Evolutionary conservation across 2,329 filamentous ascomycete species (phyloP), one percentile per base, ranked within the genome.

Genomic region (Grosmannia huntii): DNA sequence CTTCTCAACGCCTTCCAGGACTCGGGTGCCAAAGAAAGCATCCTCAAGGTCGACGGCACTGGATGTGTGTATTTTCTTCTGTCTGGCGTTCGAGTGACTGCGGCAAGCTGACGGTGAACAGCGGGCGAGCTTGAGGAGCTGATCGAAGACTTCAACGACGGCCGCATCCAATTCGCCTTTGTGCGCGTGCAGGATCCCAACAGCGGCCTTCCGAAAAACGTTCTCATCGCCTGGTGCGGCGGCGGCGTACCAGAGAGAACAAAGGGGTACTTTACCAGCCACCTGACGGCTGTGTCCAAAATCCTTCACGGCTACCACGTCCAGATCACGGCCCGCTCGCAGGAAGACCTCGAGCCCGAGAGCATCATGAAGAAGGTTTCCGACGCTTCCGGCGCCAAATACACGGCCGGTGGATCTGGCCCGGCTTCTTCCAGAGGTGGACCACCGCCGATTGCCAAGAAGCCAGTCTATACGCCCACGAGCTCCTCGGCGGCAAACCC

Each of bases 191-290:
- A 91, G 71, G 94, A 99, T 69, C 88, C 90, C 58, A 99, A 99
- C 72, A 89, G 87, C 3, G 76, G 76, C 25, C 82, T 99, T 19
- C 90, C 92, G 55, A 99, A 99, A 77, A 88, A 85, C 70, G 89
- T 95, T 60, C 80, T 99, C 64, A 90, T 99, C 69, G 91, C 88
- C 64, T 99, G 94, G 87, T 99, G 94, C 71, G 94, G 94, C 64
- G 92, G 95, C 68, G 94, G 94, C 65, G 94, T 99, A 19, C 94
- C 94, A n/a, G 94, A 99, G 74, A 81, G 92, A 67, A 97, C 92
- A 61, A 99, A 97, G 75, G 94, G 94, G 64, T 97, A 97, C 74
- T 99, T 99, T 70, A 96, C 90, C 64, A 96, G 90, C 74, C 92
- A 99, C 73, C 77, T 94, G 53, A 85, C 87, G 61, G 86, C 90